Evolutionary conservation across 352 stramenopile genomes (phyloP), one percentile per base, ranked within the genome.

Genomic region (Phytopythium oedochilum): DNA sequence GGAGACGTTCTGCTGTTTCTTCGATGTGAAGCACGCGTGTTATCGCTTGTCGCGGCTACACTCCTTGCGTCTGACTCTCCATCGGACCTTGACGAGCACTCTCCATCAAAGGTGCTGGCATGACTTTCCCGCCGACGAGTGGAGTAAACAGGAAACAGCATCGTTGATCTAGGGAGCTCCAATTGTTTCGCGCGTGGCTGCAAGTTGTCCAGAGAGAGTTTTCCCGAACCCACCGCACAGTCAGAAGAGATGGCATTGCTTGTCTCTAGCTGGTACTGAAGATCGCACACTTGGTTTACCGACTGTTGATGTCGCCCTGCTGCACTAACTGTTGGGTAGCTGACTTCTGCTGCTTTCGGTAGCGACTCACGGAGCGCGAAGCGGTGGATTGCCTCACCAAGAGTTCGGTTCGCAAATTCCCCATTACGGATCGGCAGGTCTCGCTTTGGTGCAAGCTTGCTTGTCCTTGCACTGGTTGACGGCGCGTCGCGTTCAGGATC

Each of bases 321-420:
- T 31, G n/a, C 3, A 20, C 22, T 20, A 5, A 14, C 9, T 7
- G 5, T 34, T 9, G 46, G 12, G 28, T 25, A 25, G 38, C 9
- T 51, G 25, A 11, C 35, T 57, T 58, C 2, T 35, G 11, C 0
- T 20, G 40, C 1, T 11, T 10, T 11, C 23, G 23, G 17, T 3
- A 17, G 28, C 22, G 59, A 60, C 20, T 84, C 60, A 25, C 76
- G 70, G 3, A 92, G 57, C 9, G 65, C 68, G 39, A 88, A 89
- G 17, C 46, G 60, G 17, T 75, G 50, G 31, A 89, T 73, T 2
- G 82, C 77, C 61, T 92, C 75, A 7, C 73, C 62, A 15, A 89
- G 65, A 15, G 73, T 83, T 60, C 75, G 82, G 49, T 88, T 88
- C 3, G 57, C 67, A 50, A 92, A 89, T n/a, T 92, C 70, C 22